Percentiles rank a stretch among this genome's conserved stretches.
Conservation (phyloP, 2,329 filamentous ascomycete species). For the Aspergillus persii region DNA sequence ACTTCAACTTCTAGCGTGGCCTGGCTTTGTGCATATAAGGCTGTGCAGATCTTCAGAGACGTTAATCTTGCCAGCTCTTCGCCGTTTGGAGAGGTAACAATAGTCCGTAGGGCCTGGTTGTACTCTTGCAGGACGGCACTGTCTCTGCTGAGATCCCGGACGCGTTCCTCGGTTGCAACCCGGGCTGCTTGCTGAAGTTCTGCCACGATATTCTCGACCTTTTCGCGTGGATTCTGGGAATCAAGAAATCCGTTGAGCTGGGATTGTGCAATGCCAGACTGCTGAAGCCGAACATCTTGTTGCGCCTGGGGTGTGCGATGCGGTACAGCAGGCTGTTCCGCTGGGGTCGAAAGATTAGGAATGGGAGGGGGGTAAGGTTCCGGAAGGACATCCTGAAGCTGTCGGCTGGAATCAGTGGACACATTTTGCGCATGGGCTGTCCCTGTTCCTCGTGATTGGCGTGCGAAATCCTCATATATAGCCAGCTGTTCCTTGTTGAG, state of each 20-base stretch:
- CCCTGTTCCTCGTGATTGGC: slow-evolving; percentile 69
- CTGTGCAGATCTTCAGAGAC: slow-evolving; percentile 56
- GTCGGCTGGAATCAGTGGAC: slow-evolving; percentile 59
- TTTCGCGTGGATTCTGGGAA: slow-evolving; percentile 51
- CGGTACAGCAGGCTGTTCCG: slow-evolving; percentile 60
- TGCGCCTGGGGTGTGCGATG: slow-evolving; percentile 56
- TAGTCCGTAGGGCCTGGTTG: slow-evolving; percentile 54
- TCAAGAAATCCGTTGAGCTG: slow-evolving; percentile 63
- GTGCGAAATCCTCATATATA: slow-evolving; percentile 94
- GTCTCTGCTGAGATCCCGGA: slow-evolving; percentile 56
- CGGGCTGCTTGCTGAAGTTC: slow-evolving; percentile 58
- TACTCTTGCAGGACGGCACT: slow-evolving; percentile 58
- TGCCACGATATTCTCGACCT: slow-evolving; percentile 53
- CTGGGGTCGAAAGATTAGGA: slow-evolving; percentile 61
- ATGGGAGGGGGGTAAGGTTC: slow-evolving; percentile 59
- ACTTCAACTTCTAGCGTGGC: slow-evolving; percentile 61
- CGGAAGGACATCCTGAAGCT: slow-evolving; percentile 62
- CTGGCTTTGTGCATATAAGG: slow-evolving; percentile 56
- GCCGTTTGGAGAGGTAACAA: slow-evolving; percentile 55
- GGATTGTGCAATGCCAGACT: slow-evolving; percentile 41
- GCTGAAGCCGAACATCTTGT: slow-evolving; percentile 42
- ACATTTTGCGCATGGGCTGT: slow-evolving; percentile 54
- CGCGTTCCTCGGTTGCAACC: slow-evolving; percentile 56
- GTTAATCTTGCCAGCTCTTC: slow-evolving; percentile 56
- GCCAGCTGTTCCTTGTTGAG: slow-evolving; percentile 89